Evolutionary conservation across 2,329 filamentous ascomycete species (phyloP).

Genomic region (Nectriaceae sp.): DNA sequence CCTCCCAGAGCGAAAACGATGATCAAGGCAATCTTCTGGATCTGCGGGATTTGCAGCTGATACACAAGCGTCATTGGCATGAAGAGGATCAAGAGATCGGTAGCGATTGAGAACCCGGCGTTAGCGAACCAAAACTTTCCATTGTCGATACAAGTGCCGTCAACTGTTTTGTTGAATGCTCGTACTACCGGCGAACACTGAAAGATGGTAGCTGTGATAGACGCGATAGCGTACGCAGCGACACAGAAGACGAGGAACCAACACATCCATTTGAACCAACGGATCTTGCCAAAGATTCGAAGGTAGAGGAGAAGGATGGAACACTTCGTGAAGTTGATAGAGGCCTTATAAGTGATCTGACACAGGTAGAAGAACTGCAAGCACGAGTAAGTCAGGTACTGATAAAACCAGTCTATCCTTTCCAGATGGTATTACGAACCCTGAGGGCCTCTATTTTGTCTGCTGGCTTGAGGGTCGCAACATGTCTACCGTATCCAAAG

Average conservation of each 20-base stretch:
- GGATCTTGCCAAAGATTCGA: conserved; percentile 32
- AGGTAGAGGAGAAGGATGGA: conserved; percentile 37
- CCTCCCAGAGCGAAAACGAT: conserved; percentile 41
- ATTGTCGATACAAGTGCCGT: conserved; percentile 45
- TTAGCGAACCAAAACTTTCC: conserved; percentile 50
- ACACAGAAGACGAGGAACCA: conserved; percentile 27
- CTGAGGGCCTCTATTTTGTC: conserved; percentile 23
- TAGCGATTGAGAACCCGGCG: conserved; percentile 45
- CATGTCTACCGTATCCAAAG: conserved; percentile 25
- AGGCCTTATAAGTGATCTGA: conserved; percentile 33
- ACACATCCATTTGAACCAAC: conserved; percentile 27
- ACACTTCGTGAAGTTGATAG: conserved; percentile 34
- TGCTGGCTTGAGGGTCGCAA: conserved; percentile 6
- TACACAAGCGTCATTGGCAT: conserved; percentile 48
- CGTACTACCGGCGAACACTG: conserved; percentile 36
- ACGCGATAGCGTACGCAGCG: conserved; percentile 28
- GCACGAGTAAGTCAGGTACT: background rate
- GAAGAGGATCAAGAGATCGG: conserved; percentile 46
- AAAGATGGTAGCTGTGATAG: conserved; percentile 29
- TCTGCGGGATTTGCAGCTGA: conserved; percentile 40
- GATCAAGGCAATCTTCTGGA: conserved; percentile 39
- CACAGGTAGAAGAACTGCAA: conserved; percentile 27
- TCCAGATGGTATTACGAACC: conserved; percentile 6
- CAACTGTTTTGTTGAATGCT: conserved; percentile 42
- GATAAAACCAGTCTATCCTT: background rate